Base-by-base conservation (phyloP, 2,329 filamentous ascomycete genomes). In the Cladosporium sp. region DNA sequence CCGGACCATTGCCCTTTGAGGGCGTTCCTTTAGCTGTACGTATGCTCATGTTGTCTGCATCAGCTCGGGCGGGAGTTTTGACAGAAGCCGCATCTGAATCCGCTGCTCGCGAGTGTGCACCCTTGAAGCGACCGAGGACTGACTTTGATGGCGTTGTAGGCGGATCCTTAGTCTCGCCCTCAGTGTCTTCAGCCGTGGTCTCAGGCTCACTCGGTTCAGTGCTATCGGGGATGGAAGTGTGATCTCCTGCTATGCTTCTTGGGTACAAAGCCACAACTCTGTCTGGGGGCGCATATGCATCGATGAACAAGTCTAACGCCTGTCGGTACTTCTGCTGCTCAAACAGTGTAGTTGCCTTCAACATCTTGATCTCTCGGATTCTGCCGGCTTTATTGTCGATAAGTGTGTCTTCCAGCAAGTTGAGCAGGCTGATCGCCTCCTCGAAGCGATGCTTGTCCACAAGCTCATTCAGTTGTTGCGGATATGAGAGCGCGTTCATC, bases 401-500 rank as follows among this genome's bases (percentile, higher is more conserved):
- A 18, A 99, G 73, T 0, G 92, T 95, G 68, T 96, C 92, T 70
- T 99, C 93, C 0, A 99, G 80, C 84, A 96, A 90, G 43, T 80
- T 79, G 6, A 97, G 74, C 8, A 99, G 74, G 63, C 90, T 96
- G 55, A 97, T 86, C 0, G 92, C 92, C 70, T 99, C 95, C 61
- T 99, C 92, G 49, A 91, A 88, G 54, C 82, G 80, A 8, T 79
- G 82, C 53, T 80, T 81, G 17, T 84, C 79, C 1, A 95, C 83
- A 20, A 99, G 77, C 57, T 93, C 83, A 53, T 90, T 82, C 18
- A 97, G 83, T 65, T 99, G 93, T 2, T 84, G 83, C 66, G 96
- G 89, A 64, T 99, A 99, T 58, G 91, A 87, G 32, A 91, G 83
- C 3, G 92, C 88, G 56, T 85, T 88, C 93, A 99, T 97, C 60